These are phyloP conservation scores for Termitomyces sp. DNA, from an alignment of 768 basidiomycete genomes.

Conservation along the genomic window DNA sequence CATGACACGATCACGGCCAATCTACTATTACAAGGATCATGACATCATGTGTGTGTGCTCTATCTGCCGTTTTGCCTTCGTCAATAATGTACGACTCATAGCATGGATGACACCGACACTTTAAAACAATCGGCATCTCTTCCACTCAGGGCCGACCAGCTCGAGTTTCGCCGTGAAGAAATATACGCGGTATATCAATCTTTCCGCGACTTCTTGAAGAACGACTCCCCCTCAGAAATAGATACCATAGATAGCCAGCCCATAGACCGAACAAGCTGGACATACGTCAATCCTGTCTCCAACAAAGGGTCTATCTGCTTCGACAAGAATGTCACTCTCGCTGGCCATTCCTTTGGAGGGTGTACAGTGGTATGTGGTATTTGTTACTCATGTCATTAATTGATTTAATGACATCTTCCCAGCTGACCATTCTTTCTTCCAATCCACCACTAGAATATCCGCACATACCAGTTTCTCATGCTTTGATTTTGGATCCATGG, in stretches of 20 bases:
- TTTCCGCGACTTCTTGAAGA: conserved; percentile 48
- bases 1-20: conserved; percentile 28
- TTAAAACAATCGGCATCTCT: conserved; percentile 24
- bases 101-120: conserved; percentile 23
- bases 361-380: conserved; percentile 35
- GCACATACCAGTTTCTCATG: conserved; percentile 49
- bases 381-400: neutral
- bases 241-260: conserved; percentile 29
- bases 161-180: conserved; percentile 65
- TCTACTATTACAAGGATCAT: conserved; percentile 50
- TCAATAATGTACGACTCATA: conserved; percentile 4
- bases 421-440: conserved; percentile 56
- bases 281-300: conserved; percentile 10
- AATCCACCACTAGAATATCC: conserved; percentile 34
- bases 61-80: neutral
- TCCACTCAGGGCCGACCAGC: conserved; percentile 62
- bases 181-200: conserved; percentile 58
- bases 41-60: conserved; percentile 49
- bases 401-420: conserved; percentile 10
- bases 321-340: conserved; percentile 30
- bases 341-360: conserved; percentile 44
- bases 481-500: conserved; percentile 79
- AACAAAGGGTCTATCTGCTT: conserved; percentile 25
- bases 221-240: conserved; percentile 26
- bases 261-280: conserved; percentile 39